A percentile compares a stretch with the other conserved stretches of the same genome.
These are phyloP conservation scores for Xylariaceae sp. DNA, from an alignment of 2,329 filamentous ascomycete species.

Conservation along the genomic window DNA sequence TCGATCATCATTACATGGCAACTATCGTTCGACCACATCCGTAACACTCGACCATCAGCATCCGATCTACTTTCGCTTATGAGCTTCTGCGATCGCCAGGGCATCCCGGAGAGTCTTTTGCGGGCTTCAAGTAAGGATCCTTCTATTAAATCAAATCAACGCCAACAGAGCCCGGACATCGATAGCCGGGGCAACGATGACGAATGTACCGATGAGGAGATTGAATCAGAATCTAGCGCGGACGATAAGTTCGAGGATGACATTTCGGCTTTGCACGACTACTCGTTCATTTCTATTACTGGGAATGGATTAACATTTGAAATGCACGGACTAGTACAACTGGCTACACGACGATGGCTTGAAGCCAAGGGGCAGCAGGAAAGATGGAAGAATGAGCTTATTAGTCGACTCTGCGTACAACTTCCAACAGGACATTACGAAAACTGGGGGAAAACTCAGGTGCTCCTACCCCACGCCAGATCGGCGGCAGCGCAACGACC, in stretches of 20 bases:
- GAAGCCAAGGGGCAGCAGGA: neutral
- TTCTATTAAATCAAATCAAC: no score
- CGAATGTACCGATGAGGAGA: no score
- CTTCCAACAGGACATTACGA: neutral
- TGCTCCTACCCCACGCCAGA: neutral
- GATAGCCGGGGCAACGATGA: no score
- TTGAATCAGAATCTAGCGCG: no score
- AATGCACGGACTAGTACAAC: neutral
- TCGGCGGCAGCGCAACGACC: neutral
- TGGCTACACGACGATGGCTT: neutral
- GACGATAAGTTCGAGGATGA: no score
- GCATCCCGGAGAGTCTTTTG: slow-evolving; percentile 3
- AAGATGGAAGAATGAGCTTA: neutral
- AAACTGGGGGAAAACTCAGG: neutral
- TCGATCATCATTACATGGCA: neutral
- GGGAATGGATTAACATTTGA: neutral
- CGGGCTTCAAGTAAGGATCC: no score
- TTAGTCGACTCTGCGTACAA: neutral
- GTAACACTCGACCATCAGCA: neutral
- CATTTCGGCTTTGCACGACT: neutral
- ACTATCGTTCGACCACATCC: neutral
- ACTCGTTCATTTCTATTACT: neutral
- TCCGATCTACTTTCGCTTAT: neutral
- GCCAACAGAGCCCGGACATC: no score
- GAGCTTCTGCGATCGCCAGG: slow-evolving; percentile 3